These are phyloP conservation scores for Castanea mollissima DNA, from an alignment of 306 rosid species.

Conservation along the genomic window DNA sequence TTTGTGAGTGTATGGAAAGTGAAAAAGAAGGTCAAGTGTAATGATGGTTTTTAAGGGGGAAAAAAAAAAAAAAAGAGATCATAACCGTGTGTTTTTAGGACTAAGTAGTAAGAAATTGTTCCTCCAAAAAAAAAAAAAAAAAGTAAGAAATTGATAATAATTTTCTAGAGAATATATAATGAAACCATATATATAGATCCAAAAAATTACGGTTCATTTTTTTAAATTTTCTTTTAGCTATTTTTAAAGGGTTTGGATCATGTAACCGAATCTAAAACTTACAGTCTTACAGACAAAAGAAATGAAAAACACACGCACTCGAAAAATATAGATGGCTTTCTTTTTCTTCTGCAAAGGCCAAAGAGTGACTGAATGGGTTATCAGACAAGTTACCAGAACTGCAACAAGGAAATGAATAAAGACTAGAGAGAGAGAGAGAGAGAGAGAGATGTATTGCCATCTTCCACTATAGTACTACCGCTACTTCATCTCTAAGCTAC, in stretches of 20 bases:
- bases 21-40: constrained; percentile 33
- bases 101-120: not conserved
- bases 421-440: no score
- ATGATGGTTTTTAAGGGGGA: constrained; percentile 41
- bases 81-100: constrained; percentile 29
- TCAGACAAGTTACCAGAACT: constrained; percentile 44
- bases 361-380: constrained; percentile 45
- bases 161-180: not conserved
- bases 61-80: constrained; percentile 10
- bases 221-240: constrained; percentile 8
- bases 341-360: constrained; percentile 24
- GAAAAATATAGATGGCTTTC: constrained; percentile 8
- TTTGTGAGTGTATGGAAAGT: constrained; percentile 13
- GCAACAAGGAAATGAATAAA: constrained; percentile 18
- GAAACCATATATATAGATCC: not conserved
- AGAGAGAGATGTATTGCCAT: constrained; percentile 19
- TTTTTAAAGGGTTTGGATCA: constrained; percentile 15
- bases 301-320: not conserved
- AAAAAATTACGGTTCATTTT: not conserved
- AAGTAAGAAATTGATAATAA: not conserved
- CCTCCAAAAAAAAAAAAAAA: no score
- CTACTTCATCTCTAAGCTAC: constrained; percentile 61
- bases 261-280: constrained; percentile 34
- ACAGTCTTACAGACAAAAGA: constrained; percentile 16
- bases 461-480: constrained; percentile 13